Evolutionary conservation across 1,284 basidiomycete species (phyloP).

Genomic region (Rhodotorula sp.): DNA sequence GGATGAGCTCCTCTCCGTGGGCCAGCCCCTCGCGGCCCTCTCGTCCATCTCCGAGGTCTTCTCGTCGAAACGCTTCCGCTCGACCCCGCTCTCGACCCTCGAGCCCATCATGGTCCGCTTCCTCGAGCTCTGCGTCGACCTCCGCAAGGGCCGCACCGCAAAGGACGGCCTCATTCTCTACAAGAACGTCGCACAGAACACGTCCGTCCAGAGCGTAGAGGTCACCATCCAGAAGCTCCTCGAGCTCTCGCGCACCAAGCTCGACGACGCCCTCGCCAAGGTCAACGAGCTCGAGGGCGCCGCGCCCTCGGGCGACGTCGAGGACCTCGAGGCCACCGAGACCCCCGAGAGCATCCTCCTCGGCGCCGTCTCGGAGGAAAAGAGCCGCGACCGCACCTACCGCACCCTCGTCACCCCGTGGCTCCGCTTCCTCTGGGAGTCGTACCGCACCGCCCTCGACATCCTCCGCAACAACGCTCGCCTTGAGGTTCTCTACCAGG

Average conservation of each 20-base stretch:
- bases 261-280: conserved; percentile 69
- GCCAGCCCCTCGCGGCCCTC: conserved; percentile 82
- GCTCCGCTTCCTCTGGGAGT: conserved; percentile 98
- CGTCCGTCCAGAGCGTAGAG: conserved; percentile 88
- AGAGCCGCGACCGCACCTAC: conserved; percentile 93
- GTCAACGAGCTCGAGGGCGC: conserved; percentile 83
- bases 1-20: conserved; percentile 86
- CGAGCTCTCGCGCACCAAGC: conserved; percentile 80
- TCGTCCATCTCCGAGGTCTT: conserved; percentile 90
- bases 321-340: conserved; percentile 63
- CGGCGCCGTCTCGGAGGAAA: conserved; percentile 83
- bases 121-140: conserved; percentile 91
- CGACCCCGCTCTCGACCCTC: conserved; percentile 81
- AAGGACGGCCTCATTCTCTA: conserved; percentile 84
- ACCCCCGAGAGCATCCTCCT: conserved; percentile 88
- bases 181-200: conserved; percentile 88
- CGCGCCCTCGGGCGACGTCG: conserved; percentile 47
- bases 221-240: conserved; percentile 88
- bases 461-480: conserved; percentile 96
- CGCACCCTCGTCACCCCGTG: conserved; percentile 93
- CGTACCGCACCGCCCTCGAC: conserved; percentile 93
- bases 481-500: conserved; percentile 92
- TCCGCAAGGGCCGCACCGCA: conserved; percentile 89
- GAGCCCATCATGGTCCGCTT: conserved; percentile 89
- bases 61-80: conserved; percentile 88